Evolutionary conservation across 805 yeast genomes (phyloP), one percentile per base, ranked within the genome.

Genomic region (Myxozyma mucilagina): DNA sequence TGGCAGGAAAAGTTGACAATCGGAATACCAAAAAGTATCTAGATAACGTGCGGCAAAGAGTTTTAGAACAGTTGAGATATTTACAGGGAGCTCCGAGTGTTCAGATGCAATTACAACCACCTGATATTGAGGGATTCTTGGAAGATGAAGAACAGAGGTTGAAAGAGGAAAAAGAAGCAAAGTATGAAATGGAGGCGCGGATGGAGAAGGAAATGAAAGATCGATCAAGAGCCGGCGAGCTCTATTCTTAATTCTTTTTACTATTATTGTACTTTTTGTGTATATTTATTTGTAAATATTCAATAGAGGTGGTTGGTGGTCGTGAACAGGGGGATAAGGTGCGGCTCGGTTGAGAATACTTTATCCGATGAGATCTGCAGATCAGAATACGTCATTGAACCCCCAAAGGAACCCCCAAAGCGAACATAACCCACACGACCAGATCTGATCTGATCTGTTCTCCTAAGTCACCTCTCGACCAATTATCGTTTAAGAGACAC

Each of bases 51-150:
- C 82, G 85, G 68, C 84, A 84, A 58, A 86, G 88, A 64, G 82
- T 90, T 32, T 73, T 92, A 68, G 97, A 93, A 74, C 90, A 89
- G 71, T 77, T 93, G 51, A 75, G 97, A 66, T 87, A 79, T 70
- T 74, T 93, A 59, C 89, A 89, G 68, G 92, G 92, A 53, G 98
- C 98, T 0, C 99, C 99, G 11, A 87, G 96, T 67, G 98, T 94
- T 8, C 87, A 89, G 67, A 90, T 92, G 96, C 86, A 82, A 63
- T 93, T 89, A 64, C 83, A 90, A 7, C 97, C 97, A 1, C 97
- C 97, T 4, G 81, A 78, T 56, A 61, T 78, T 14, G 71, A 70
- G 52, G 80, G 79, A 24, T 76, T 71, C 49, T 59, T 65, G 24
- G 72, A 69, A 13, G 79, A 77, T 16, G 75, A 74, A 14, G 80